Base-by-base conservation (phyloP, 257 asterid genomes). In the Gynochthodes officinalis region DNA sequence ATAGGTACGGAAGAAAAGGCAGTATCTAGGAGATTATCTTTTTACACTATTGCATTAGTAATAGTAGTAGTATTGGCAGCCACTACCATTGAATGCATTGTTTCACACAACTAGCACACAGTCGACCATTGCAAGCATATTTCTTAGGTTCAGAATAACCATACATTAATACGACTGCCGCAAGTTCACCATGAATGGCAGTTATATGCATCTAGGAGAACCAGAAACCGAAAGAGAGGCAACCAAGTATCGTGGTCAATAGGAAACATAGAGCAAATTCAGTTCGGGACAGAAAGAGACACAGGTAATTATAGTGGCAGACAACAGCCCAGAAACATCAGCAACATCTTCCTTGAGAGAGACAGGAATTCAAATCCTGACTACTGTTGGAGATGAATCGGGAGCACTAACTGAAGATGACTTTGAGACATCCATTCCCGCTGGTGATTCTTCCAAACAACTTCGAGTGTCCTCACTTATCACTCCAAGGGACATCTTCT, bases 381-480 rank as follows among this genome's bases (percentile, higher is more conserved):
- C 71, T 64, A 76, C 77, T 5, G 85, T 84, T 2, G 87, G 89
- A 35, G 89, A 82, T 65, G 87, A 84, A 76, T 83, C 95, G 2
- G 90, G 95, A 75, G 82, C 87, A 59, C 94, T 89, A 21, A 88
- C 94, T n/a, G 96, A 93, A 7, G 97, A 86, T 8, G 96, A 89
- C 79, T 89, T 93, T 0, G 96, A 93, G 40, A 75, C 87, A 63
- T 91, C 96, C 5, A 81, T 54, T 30, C 68, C 67, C 0, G 84
- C 79, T 2, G 90, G 90, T 4, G 94, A 93, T 84, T 93, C 97
- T 71, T 91, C 98, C 90, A 93, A 76, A 77, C 97, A 91, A 83
- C 98, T 93, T 61, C 86, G 95, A 32, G 96, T 89, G 83, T 93
- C 98, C 11, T 93, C 98, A 11, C 92, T 85, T 72, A 88, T 82